Base-by-base conservation (phyloP, 2,329 filamentous ascomycete species). In the Beauveria varroae region DNA sequence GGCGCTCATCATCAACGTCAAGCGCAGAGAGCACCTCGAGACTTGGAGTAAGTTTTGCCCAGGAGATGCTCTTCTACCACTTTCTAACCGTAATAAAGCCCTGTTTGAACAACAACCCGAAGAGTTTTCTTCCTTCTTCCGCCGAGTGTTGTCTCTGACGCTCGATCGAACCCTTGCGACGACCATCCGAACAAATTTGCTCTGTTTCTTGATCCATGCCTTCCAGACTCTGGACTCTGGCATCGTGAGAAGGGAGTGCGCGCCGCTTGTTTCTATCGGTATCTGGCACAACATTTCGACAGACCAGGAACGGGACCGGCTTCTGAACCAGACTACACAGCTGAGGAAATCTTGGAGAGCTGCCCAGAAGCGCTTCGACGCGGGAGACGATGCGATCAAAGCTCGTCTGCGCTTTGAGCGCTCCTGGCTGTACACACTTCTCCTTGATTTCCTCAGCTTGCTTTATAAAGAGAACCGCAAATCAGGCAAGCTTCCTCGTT, bases 261-360 rank as follows among this genome's bases (percentile, higher is more conserved):
- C 93, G 7, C 91, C 96, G 1, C 79, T 99, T 57, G 93, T 99
- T 22, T 95, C 92, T 14, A 96, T 99, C 68, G 88, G 90, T 1
- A 91, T 95, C 68, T 99, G 95, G 95, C 91, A 98, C 69, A 96
- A 96, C 70, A 77, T 99, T 43, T 89, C 90, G 34, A 89, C 84
- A 61, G 91, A 96, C 40, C 81, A 83, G 62, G 84, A 86, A 64
- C 85, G 91, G 66, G 90, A 96, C 60, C 78, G 79, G 40, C 84
- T 86, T 60, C 81, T 99, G 34, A 86, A 90, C 49, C 86, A 90
- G 66, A 83, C 84, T 52, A 76, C 85, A n/a, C 87, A 90, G 65
- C 75, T 96, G 68, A 87, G 85, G 71, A 98, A 97, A 73, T 88
- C 91, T 55, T 99, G 95, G 95, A 87, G 91, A 68, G 91, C 93